Evolutionary conservation across 2,329 filamentous ascomycete genomes (phyloP), one percentile per base, ranked within the genome.

Genomic region (Xylaria sp.): DNA sequence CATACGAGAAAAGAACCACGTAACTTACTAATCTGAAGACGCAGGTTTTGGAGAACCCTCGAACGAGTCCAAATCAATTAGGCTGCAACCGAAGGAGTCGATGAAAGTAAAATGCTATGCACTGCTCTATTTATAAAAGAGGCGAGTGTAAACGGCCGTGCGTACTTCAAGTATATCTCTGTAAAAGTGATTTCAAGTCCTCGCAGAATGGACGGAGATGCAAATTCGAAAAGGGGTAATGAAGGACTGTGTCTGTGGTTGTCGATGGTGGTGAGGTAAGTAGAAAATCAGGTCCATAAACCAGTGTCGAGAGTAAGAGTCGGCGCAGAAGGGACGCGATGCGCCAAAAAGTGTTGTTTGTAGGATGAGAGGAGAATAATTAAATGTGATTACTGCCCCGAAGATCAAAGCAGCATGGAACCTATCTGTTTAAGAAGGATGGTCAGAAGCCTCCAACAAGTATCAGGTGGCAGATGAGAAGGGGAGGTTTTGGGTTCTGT

Each of bases 11-110:
- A 9, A 15, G 9, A 46, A 48, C 7, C n/a, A 33, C 7, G 13
- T 51, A 46, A 51, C 67, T 70, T 67, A 60, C 57, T 7, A 11
- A 20, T 20, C n/a, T 5, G 46, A 28, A n/a, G 54, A 28, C 28
- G 15, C 11, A n/a, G 17, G 13, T 40, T 28, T 17, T 44, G 40
- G 13, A 54, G 15, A 36, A 23, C 46, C 10, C 7, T 48, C 26
- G 6, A 7, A 31, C 10, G 20, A 17, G 4, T 7, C 9, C 1
- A 11, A n/a, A 11, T 17, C 15, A 61, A 42, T 31, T 10, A 23
- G 1, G 4, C 4, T 49, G 23, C 57, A 49, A 17, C 2, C 20
- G 38, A 48, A 13, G 36, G 26, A 28, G 13, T 9, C 3, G 15
- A 17, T 54, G 20, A 6, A 23, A 31, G 10, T 53, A 10, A 23